Conservation (phyloP, 2,329 filamentous ascomycete species). For the Whalleya microplaca region DNA sequence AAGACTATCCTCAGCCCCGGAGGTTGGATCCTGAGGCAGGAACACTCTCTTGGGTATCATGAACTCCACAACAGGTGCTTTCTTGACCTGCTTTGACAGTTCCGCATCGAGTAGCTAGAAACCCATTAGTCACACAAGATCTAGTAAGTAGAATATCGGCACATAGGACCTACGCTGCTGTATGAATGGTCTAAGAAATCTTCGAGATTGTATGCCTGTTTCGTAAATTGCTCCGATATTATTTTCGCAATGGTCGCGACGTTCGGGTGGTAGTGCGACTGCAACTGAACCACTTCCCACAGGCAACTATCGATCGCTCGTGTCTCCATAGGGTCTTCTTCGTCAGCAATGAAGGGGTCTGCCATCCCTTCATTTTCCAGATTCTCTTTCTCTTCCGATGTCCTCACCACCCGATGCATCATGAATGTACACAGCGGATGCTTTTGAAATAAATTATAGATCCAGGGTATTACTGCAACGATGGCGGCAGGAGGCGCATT, state of each 20-base stretch:
- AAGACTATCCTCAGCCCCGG: slow-evolving; percentile 55
- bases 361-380: slow-evolving; percentile 63
- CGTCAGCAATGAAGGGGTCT: slow-evolving; percentile 78
- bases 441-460: slow-evolving; percentile 90
- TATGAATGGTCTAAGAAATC: slow-evolving; percentile 98
- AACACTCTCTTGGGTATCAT: slow-evolving; percentile 91
- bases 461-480: slow-evolving; percentile 86
- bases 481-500: slow-evolving; percentile 88
- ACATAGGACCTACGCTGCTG: slow-evolving; percentile 62
- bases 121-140: slow-evolving; percentile 37
- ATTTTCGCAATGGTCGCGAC: slow-evolving; percentile 93
- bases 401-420: slow-evolving; percentile 77
- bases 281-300: slow-evolving; percentile 92
- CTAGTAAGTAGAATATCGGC: slow-evolving; percentile 1
- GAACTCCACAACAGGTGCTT: slow-evolving; percentile 86
- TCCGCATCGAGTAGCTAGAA: slow-evolving; percentile 80
- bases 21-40: slow-evolving; percentile 52
- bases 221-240: slow-evolving; percentile 95
- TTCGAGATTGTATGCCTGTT: slow-evolving; percentile 91
- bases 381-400: slow-evolving; percentile 58
- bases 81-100: slow-evolving; percentile 80
- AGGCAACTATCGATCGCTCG: slow-evolving; percentile 87
- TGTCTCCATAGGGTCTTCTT: slow-evolving; percentile 83
- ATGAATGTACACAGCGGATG: slow-evolving; percentile 95
- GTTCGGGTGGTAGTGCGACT: slow-evolving; percentile 95